phyloP scores from a whole-genome alignment of 345 rosid genomes.

The Microthlaspi erraticum region DNA sequence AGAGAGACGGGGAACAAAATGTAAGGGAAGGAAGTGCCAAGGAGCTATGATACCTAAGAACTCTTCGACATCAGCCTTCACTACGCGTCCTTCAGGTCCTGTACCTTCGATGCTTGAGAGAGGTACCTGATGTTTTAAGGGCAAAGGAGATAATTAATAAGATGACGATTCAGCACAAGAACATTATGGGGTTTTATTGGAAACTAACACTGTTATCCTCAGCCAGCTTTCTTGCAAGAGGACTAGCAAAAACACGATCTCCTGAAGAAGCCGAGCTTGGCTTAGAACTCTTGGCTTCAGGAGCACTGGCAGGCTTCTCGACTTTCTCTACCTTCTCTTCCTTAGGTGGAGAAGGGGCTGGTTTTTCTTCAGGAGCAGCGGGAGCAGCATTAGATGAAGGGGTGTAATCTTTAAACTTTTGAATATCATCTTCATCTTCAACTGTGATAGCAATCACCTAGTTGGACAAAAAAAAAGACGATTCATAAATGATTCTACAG shows the following conservation, averaged over 20 bases:
- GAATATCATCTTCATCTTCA: constrained; percentile 87
- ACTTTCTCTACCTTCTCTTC: constrained; percentile 65
- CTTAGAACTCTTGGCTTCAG: constrained; percentile 66
- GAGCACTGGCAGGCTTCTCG: constrained; percentile 60
- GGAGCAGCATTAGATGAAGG: constrained; percentile 57
- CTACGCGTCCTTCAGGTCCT: constrained; percentile 85
- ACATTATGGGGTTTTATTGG: background rate
- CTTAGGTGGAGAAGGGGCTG: constrained; percentile 61
- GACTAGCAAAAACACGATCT: constrained; percentile 90
- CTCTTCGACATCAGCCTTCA: constrained; percentile 94
- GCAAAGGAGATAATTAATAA: constrained; percentile 10
- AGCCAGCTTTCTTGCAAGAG: constrained; percentile 88
- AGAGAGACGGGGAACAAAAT: background rate
- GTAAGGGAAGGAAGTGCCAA: constrained; percentile 16
- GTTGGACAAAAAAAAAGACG: background rate
- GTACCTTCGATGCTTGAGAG: constrained; percentile 91
- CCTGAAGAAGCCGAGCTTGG: constrained; percentile 54
- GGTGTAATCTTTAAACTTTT: constrained; percentile 83
- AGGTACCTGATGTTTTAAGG: constrained; percentile 56
- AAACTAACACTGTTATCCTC: constrained; percentile 76
- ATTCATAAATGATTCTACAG: constrained; percentile 14
- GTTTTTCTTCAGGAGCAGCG: constrained; percentile 52
- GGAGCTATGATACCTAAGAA: constrained; percentile 65
- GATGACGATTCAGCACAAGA: constrained; percentile 15
- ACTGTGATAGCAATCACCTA: constrained; percentile 90